These are phyloP conservation scores for Fusarium siculi DNA, from an alignment of 2,329 filamentous ascomycete genomes.

Conservation along the genomic window DNA sequence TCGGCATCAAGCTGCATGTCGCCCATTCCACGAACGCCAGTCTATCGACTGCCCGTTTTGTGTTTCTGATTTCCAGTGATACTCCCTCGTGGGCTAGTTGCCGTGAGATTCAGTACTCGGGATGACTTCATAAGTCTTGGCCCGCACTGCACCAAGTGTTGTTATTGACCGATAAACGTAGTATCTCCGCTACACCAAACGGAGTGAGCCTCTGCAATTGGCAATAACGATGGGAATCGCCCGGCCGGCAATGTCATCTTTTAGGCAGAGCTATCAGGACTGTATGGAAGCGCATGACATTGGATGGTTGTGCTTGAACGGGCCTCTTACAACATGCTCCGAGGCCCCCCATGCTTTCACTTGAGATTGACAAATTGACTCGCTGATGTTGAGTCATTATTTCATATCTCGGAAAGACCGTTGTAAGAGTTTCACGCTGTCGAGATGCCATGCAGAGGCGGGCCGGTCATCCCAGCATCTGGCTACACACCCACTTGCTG, in stretches of 20 bases:
- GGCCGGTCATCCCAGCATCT: constrained; percentile 6
- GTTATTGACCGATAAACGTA: constrained; percentile 18
- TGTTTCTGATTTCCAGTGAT: neutral
- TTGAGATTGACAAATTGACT: neutral
- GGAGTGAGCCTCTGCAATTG: constrained; percentile 16
- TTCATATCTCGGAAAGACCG: neutral
- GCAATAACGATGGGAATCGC: constrained; percentile 13
- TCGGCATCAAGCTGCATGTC: neutral
- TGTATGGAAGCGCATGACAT: constrained; percentile 7
- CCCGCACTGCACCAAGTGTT: neutral
- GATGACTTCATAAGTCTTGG: constrained; percentile 8
- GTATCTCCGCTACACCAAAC: constrained; percentile 22
- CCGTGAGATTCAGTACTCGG: neutral
- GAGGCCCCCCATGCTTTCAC: neutral
- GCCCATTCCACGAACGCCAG: neutral
- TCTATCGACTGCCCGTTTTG: neutral
- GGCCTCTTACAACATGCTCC: neutral
- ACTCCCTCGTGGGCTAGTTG: neutral
- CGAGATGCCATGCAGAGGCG: constrained; percentile 5
- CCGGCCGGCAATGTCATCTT: constrained; percentile 5
- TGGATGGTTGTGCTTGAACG: neutral
- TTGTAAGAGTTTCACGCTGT: neutral
- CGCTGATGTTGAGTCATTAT: constrained; percentile 9
- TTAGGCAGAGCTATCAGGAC: neutral
- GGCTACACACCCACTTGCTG: neutral